A percentile compares a stretch with the other conserved stretches of the same genome.
phyloP scores from a whole-genome alignment of 179 eudicot species.

The Beta macrorhiza region DNA sequence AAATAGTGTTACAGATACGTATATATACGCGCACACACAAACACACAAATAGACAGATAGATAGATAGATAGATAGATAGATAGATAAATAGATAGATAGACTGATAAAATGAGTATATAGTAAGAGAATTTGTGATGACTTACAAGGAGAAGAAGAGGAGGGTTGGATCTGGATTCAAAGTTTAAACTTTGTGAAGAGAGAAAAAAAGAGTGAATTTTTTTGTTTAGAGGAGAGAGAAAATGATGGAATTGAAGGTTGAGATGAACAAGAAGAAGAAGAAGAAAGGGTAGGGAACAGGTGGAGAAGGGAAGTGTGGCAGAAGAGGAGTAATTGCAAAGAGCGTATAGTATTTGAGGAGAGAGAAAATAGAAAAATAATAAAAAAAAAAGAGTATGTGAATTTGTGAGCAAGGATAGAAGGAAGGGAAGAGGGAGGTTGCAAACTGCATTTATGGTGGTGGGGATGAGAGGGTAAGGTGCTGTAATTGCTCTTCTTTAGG shows the following conservation, averaged over 20 bases:
- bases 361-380: not conserved
- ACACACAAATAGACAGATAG: not conserved
- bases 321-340: constrained; percentile 33
- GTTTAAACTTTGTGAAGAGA: not conserved
- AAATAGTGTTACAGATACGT: not conserved
- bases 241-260: not conserved
- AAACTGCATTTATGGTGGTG: constrained; percentile 32
- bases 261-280: not conserved
- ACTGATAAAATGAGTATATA: not conserved
- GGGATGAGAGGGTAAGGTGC: constrained; percentile 23
- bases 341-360: constrained; percentile 10
- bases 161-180: constrained; percentile 2
- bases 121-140: not conserved
- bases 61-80: not conserved
- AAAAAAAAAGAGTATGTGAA: not conserved
- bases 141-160: not conserved
- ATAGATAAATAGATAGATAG: not conserved
- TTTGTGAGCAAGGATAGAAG: not conserved
- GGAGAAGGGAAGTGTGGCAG: constrained; percentile 27
- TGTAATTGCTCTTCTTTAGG: constrained; percentile 23
- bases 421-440: constrained; percentile 2
- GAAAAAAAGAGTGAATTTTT: not conserved
- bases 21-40: too few species aligned
- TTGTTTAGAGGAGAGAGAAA: not conserved
- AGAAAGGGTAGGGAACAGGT: constrained; percentile 21